A percentile compares a stretch with the other conserved stretches of the same genome.
Conservation (phyloP, 352 stramenopile species). For the Phytopythium sindhum region DNA sequence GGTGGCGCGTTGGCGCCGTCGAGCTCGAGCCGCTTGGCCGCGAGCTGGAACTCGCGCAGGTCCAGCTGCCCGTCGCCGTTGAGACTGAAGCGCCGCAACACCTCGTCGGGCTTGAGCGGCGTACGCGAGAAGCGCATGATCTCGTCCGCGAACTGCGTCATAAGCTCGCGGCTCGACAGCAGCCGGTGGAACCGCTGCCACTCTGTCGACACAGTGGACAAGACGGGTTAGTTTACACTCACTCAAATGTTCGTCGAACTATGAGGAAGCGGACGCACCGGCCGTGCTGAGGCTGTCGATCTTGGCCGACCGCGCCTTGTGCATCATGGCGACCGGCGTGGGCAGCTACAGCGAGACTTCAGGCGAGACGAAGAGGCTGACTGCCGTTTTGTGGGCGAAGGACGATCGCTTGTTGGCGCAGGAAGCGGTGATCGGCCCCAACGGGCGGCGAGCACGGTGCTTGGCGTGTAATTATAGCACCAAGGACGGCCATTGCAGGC, state of each 20-base stretch:
- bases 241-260: too few species aligned
- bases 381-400: background rate
- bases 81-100: conserved; percentile 68
- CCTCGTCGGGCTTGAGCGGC: conserved; percentile 63
- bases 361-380: background rate
- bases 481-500: background rate
- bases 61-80: conserved; percentile 75
- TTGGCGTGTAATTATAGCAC: background rate
- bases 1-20: conserved; percentile 11
- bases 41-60: conserved; percentile 69
- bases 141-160: conserved; percentile 61
- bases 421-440: background rate
- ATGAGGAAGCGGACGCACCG: conserved; percentile 21
- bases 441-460: background rate
- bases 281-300: conserved; percentile 79
- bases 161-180: conserved; percentile 44
- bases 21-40: conserved; percentile 68
- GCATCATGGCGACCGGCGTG: conserved; percentile 24
- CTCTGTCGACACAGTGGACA: conserved; percentile 16
- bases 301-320: conserved; percentile 56
- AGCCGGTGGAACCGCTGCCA: conserved; percentile 75
- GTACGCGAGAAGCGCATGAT: conserved; percentile 57
- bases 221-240: too few species aligned
- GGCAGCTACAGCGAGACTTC: background rate
- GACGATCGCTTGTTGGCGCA: conserved; percentile 1